phyloP scores from a whole-genome alignment of 139 green algal genomes.

The Tetratostichococcus sp. region DNA sequence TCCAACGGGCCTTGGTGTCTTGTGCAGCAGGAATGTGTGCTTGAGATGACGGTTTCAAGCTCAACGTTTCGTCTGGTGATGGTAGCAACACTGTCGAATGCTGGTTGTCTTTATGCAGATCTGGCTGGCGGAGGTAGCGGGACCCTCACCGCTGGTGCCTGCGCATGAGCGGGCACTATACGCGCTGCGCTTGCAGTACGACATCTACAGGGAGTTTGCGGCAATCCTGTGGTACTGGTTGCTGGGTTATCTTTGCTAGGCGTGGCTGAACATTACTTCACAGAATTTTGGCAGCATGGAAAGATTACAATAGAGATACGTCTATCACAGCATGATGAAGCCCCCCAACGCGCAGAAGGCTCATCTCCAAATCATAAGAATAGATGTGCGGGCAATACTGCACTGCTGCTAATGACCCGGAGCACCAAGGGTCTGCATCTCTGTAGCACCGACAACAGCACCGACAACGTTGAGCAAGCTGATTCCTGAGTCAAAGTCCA shows the following conservation, averaged over 20 bases:
- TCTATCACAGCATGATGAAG: not conserved
- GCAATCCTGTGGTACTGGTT: slow-evolving; percentile 1
- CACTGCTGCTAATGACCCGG: too few species aligned
- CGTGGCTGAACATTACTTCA: too few species aligned
- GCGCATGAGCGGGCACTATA: not conserved
- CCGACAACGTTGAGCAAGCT: too few species aligned
- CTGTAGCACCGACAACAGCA: too few species aligned
- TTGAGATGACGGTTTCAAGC: too few species aligned
- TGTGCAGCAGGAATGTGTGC: too few species aligned
- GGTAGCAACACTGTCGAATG: not conserved
- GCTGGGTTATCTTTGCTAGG: not conserved
- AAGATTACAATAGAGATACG: not conserved
- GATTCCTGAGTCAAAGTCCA: too few species aligned
- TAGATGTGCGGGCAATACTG: not conserved
- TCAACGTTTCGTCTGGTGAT: too few species aligned
- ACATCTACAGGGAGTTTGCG: slow-evolving; percentile 1
- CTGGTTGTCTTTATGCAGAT: not conserved
- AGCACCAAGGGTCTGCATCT: too few species aligned
- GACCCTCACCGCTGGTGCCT: not conserved
- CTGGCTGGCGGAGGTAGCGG: not conserved
- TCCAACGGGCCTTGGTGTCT: too few species aligned
- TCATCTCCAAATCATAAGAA: not conserved
- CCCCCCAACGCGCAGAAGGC: too few species aligned
- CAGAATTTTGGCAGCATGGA: not conserved
- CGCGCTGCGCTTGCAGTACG: not conserved